These are phyloP conservation scores for Eimeria falciformis DNA, from an alignment of 169 alveolate genomes.

Conservation along the genomic window DNA sequence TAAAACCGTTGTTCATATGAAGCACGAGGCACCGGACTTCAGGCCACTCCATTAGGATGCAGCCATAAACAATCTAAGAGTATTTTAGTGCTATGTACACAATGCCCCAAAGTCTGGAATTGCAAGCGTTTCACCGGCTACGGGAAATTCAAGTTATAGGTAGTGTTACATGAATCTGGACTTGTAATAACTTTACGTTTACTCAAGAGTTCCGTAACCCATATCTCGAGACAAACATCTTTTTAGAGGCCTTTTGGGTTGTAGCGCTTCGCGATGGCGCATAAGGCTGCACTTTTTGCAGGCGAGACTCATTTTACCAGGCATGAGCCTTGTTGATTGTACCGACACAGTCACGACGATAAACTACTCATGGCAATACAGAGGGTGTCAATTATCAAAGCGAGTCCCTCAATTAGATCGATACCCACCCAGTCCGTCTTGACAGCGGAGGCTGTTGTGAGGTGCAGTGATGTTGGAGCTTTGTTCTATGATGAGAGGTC, in stretches of 20 bases:
- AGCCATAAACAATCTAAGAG: too few species aligned
- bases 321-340: background rate
- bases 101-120: too few species aligned
- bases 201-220: constrained; percentile 11
- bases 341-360: constrained; percentile 28
- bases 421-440: constrained; percentile 69
- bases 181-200: background rate
- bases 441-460: constrained; percentile 58
- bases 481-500: constrained; percentile 22
- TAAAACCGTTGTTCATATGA: too few species aligned
- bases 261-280: constrained; percentile 8
- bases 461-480: background rate
- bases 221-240: constrained; percentile 1
- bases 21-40: too few species aligned
- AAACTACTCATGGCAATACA: constrained; percentile 22
- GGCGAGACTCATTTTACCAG: background rate
- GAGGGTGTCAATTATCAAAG: constrained; percentile 26
- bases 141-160: too few species aligned
- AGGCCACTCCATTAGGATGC: too few species aligned
- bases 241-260: background rate
- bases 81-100: too few species aligned
- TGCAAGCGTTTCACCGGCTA: too few species aligned
- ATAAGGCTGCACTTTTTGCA: constrained; percentile 64
- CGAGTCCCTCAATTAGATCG: constrained; percentile 3
- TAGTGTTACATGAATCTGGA: too few species aligned